These are phyloP conservation scores for Parafenestella ontariensis DNA, from an alignment of 2,329 filamentous ascomycete species.

Conservation along the genomic window DNA sequence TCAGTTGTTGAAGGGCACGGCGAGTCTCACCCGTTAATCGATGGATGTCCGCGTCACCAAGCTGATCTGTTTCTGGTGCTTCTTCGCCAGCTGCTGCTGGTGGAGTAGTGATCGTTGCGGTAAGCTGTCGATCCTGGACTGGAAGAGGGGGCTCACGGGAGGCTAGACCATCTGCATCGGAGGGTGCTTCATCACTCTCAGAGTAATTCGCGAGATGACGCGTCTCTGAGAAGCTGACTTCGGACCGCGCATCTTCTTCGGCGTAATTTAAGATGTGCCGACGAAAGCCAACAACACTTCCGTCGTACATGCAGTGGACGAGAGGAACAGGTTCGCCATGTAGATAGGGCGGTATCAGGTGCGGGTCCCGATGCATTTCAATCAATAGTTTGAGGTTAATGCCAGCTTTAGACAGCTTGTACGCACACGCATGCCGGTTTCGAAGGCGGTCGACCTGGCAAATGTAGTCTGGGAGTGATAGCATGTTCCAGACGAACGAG, in stretches of 20 bases:
- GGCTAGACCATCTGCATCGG: neutral
- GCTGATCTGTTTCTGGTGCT: constrained; percentile 34
- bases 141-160: neutral
- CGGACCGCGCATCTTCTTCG: too few relatives aligned
- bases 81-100: too few relatives aligned
- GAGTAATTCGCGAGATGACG: neutral
- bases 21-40: constrained; percentile 16
- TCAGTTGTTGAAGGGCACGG: constrained; percentile 14
- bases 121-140: neutral
- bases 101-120: too few relatives aligned
- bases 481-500: constrained; percentile 11
- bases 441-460: constrained; percentile 32
- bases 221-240: too few relatives aligned
- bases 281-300: constrained; percentile 55
- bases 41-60: constrained; percentile 23
- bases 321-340: constrained; percentile 35
- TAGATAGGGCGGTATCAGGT: constrained; percentile 43
- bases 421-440: constrained; percentile 36
- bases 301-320: constrained; percentile 37
- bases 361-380: constrained; percentile 27
- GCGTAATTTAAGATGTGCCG: constrained; percentile 17
- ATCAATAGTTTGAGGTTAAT: constrained; percentile 38
- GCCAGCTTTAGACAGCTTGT: constrained; percentile 30
- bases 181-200: neutral
- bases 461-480: constrained; percentile 25